Evolutionary conservation across 169 alveolate species (phyloP), one percentile per base, ranked within the genome.

Genomic region (Amoebophrya sp.): DNA sequence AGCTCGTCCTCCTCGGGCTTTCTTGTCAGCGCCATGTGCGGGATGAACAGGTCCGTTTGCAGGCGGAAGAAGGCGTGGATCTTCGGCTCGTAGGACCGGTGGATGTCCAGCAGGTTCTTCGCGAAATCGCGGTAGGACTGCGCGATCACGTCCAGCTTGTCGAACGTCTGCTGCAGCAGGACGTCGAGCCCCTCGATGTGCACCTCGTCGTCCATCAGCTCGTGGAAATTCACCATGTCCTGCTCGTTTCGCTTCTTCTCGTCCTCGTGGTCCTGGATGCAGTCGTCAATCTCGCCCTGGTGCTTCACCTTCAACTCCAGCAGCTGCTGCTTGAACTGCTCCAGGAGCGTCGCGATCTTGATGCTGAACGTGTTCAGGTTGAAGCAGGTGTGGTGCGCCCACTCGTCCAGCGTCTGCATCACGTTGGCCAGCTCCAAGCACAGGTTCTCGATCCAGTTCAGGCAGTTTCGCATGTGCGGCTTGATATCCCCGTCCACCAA

Each of bases 371-470:
- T 66, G 83, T 66, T 66, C 83, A 66, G 18, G 35, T 66, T 66
- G 39, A 25, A 66, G 35, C 7, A 2, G 32, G 83, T 66, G 83
- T 66, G 83, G 35, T 66, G 83, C 35, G 83, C 83, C 83, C 83
- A 66, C 83, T 66, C 83, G 83, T 66, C 83, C 83, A 66, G 18
- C 29, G 83, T 66, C 35, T 66, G 83, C 83, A 66, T 18, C 38
- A 66, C 83, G 83, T 66, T 66, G 29, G 83, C 83, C 32, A 66
- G 83, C 35, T 66, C 83, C 35, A 66, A 25, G 18, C 83, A 66
- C 32, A 66, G 83, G 83, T 18, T 66, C 83, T 66, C 83, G 83
- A 66, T 66, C 83, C 83, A 66, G 83, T 66, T 66, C 83, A 66
- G 35, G 83, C 83, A 66, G 35, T 66, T 66, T 25, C 18, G 32